Conservation (phyloP, 495 filamentous ascomycete species). For the Hyphodiscus hymeniophilus region DNA sequence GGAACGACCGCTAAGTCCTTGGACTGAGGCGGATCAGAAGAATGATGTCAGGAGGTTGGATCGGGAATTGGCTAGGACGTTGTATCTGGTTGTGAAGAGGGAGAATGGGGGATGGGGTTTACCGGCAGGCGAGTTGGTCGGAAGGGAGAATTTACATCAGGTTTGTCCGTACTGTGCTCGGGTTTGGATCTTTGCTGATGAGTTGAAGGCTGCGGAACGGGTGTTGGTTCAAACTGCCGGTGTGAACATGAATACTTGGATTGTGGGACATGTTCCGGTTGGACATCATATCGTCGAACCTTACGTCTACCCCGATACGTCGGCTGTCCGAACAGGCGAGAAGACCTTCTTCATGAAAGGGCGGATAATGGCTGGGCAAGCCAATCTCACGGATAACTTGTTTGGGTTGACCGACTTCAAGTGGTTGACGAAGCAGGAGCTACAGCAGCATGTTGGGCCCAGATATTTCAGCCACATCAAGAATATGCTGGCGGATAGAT, state of each 20-base stretch:
- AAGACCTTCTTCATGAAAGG: constrained; percentile 96
- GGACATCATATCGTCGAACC: constrained; percentile 60
- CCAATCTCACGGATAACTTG: constrained; percentile 63
- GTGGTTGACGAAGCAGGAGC: constrained; percentile 88
- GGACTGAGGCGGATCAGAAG: constrained; percentile 74
- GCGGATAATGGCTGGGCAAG: constrained; percentile 94
- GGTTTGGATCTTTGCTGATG: constrained; percentile 1
- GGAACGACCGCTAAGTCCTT: constrained; percentile 59
- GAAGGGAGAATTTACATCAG: constrained; percentile 68
- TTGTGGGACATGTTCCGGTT: constrained; percentile 84
- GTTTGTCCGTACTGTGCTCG: constrained; percentile 41
- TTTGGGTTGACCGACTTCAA: constrained; percentile 73
- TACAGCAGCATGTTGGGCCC: constrained; percentile 49
- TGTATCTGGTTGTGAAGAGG: constrained; percentile 77
- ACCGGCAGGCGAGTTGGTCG: constrained; percentile 55
- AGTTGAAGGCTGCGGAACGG: constrained; percentile 66
- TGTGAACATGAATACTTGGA: constrained; percentile 98
- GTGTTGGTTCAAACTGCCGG: constrained; percentile 69
- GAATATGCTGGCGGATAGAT: constrained; percentile 60
- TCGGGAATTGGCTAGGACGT: constrained; percentile 62
- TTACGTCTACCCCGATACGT: constrained; percentile 27
- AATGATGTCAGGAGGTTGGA: constrained; percentile 69
- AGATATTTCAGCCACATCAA: constrained; percentile 66
- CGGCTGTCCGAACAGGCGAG: constrained; percentile 39
- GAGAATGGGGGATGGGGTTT: constrained; percentile 70